Evolutionary conservation across 768 basidiomycete genomes (phyloP), one percentile per base, ranked within the genome.

Genomic region (Tulasnella calospora): DNA sequence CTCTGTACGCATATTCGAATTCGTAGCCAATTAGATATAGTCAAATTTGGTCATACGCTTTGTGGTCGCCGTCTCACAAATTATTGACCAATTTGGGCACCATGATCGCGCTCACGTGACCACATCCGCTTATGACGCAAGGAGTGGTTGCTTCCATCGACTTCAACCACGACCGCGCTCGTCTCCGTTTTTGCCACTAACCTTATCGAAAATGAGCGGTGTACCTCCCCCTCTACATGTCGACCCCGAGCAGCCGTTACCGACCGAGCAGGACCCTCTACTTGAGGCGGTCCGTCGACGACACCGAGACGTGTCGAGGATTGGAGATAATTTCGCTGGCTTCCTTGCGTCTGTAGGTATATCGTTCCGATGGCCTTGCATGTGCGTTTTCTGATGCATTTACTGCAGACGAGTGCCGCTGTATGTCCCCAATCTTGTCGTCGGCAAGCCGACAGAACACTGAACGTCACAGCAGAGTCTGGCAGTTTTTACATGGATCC

Each of bases 401-500:
- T 23, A 27, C 36, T 17, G 8, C 38, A 73, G 71, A 36, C n/a
- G 38, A 73, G 71, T 35, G 38, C 46, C 38, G 30, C 23, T 23
- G 71, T 73, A 73, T 35, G 38, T 40, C 38, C 27, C 2, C 21
- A 19, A 72, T n/a, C 19, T 23, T 12, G 38, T 35, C 38, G 1
- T 27, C 12, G 13, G 38, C 30, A 15, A 40, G 30, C 35, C 36
- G 71, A 3, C 46, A 10, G n/a, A 12, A 12, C 13, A 13, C 12
- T 73, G 36, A 27, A 40, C 46, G 23, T 23, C 38, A 73, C 5
- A 9, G 19, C 46, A 75, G 71, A 71, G 33, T n/a, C 6, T 78
- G n/a, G 71, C 40, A 23, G 46, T 15, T 36, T 78, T 76, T 74
- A 78, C 78, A 2, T 76, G 71, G 73, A 78, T 30, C n/a, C 78